phyloP scores from a whole-genome alignment of 495 filamentous ascomycete species.

The Penicillium diatomitis region DNA sequence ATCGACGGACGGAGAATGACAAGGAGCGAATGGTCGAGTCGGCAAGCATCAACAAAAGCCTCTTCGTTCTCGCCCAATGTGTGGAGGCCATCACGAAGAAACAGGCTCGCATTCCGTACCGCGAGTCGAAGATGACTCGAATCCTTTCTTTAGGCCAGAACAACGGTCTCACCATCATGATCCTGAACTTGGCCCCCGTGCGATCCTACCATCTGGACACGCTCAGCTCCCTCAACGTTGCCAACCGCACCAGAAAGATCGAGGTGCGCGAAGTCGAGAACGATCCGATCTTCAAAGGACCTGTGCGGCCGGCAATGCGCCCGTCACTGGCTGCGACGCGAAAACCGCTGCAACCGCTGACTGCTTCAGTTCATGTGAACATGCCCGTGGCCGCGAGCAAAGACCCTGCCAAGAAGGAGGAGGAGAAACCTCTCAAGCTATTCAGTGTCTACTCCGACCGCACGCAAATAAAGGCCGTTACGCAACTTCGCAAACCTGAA shows the following conservation, averaged over 20 bases:
- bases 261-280: conserved; percentile 93
- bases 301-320: conserved; percentile 40
- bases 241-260: conserved; percentile 92
- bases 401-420: conserved; percentile 42
- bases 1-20: conserved; percentile 86
- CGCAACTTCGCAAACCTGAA: conserved; percentile 34
- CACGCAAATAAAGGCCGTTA: conserved; percentile 34
- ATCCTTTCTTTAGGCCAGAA: conserved; percentile 92
- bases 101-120: conserved; percentile 76
- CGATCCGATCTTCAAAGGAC: conserved; percentile 73
- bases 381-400: conserved; percentile 38
- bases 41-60: conserved; percentile 96
- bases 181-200: conserved; percentile 82
- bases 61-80: conserved; percentile 92
- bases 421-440: conserved; percentile 64
- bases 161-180: conserved; percentile 92
- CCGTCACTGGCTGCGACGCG: conserved; percentile 43
- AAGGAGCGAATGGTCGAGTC: conserved; percentile 90
- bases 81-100: conserved; percentile 87
- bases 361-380: conserved; percentile 50
- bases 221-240: conserved; percentile 86
- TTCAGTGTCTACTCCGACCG: conserved; percentile 79
- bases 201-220: conserved; percentile 90
- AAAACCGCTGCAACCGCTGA: conserved; percentile 69
- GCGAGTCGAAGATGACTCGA: conserved; percentile 95